These are phyloP conservation scores for Passalora sequoiae DNA, from an alignment of 2,329 filamentous ascomycete genomes.

Conservation along the genomic window DNA sequence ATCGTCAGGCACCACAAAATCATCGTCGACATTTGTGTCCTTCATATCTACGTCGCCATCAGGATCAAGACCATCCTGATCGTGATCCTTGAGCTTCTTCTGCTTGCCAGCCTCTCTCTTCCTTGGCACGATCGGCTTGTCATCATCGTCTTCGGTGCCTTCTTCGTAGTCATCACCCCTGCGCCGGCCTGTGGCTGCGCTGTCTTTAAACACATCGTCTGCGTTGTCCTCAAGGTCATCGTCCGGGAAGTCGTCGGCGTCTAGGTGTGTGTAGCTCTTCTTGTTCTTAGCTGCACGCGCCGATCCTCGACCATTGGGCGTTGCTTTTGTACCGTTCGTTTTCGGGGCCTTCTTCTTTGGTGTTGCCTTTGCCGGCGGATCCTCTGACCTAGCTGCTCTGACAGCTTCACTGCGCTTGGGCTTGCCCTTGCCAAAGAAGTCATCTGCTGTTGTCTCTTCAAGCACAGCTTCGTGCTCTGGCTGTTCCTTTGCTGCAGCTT, in stretches of 20 bases:
- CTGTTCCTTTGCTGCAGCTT: conserved; percentile 50
- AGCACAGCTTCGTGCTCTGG: conserved; percentile 23
- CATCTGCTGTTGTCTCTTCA: conserved; percentile 57
- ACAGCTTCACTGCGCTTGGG: conserved; percentile 45
- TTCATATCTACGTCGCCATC: conserved; percentile 52
- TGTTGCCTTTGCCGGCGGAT: conserved; percentile 8
- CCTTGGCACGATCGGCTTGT: conserved; percentile 56
- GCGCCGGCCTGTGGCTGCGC: conserved; percentile 53
- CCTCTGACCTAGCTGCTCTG: conserved; percentile 23
- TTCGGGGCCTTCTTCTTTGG: conserved; percentile 37
- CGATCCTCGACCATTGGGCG: conserved; percentile 35
- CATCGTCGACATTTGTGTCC: conserved; percentile 44
- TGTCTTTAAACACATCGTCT: conserved; percentile 80
- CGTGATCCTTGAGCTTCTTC: conserved; percentile 33
- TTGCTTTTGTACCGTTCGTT: conserved; percentile 32
- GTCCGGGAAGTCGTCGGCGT: conserved; percentile 35
- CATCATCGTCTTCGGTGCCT: conserved; percentile 59
- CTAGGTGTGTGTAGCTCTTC: conserved; percentile 36
- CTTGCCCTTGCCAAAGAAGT: conserved; percentile 57
- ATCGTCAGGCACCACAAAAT: conserved; percentile 42
- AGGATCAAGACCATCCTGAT: conserved; percentile 39
- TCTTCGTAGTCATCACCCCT: conserved; percentile 68
- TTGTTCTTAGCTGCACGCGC: conserved; percentile 38
- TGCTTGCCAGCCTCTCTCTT: conserved; percentile 21
- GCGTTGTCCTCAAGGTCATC: conserved; percentile 48